A percentile compares a stretch with the other conserved stretches of the same genome.
Conservation (phyloP, 306 rosid genomes). For the Biancaea sappan region DNA sequence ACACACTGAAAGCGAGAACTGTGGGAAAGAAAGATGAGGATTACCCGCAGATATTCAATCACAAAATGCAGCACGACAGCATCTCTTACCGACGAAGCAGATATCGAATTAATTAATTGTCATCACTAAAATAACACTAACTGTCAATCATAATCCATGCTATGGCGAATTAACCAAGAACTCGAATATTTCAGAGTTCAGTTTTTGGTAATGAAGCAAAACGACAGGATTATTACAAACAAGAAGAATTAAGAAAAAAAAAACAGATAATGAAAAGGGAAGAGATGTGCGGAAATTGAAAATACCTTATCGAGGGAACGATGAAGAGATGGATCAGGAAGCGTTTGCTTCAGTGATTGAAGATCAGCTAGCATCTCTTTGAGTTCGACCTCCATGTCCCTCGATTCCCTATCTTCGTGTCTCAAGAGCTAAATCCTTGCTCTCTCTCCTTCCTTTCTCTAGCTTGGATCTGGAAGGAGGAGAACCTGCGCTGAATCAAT, state of each 20-base stretch:
- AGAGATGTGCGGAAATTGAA: not conserved
- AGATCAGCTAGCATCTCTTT: slow-evolving; percentile 67
- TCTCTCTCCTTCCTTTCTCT: not conserved
- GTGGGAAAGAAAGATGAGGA: not conserved
- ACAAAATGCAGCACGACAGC: slow-evolving; percentile 17
- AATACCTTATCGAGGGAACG: slow-evolving; percentile 63
- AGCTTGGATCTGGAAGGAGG: not conserved
- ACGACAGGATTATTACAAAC: not conserved
- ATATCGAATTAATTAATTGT: not conserved
- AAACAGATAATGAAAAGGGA: not conserved
- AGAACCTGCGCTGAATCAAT: not conserved
- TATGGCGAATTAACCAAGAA: not conserved
- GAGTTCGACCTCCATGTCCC: slow-evolving; percentile 73
- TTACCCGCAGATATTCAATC: not conserved
- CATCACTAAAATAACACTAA: not conserved
- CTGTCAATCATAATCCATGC: not conserved
- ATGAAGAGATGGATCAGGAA: slow-evolving; percentile 63
- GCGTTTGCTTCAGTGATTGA: slow-evolving; percentile 71
- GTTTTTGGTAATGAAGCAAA: not conserved
- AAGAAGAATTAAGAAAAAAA: not conserved
- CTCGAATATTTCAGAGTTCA: not conserved
- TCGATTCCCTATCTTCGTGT: slow-evolving; percentile 15
- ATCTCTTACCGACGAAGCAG: not conserved
- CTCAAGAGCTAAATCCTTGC: not conserved
- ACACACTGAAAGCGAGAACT: not conserved